Base-by-base conservation (phyloP, 1,284 basidiomycete genomes). In the Papiliotrema nemorosa region DNA sequence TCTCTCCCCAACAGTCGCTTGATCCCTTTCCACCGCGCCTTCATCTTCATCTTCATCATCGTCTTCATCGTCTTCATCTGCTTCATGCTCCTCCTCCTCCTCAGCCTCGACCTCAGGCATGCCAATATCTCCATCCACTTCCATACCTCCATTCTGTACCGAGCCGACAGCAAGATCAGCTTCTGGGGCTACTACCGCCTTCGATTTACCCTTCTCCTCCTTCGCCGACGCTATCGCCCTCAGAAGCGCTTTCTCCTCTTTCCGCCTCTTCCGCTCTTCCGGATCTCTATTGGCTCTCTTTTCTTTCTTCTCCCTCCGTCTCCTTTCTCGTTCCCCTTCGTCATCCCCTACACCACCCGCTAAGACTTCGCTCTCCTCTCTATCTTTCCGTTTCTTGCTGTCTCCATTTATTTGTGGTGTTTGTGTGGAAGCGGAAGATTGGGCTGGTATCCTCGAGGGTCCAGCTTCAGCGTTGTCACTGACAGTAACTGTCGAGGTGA, bases 321-420 rank as follows among this genome's bases (percentile, higher is more conserved):
- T 41, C 42, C 59, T 50, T 38, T 54, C 60, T 13, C 52, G 46
- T 46, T 55, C 61, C 25, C 34, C 54, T 27, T 51, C 53, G 63
- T 62, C 38, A 14, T 55, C 53, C 10, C 33, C 42, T 44, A 69
- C 73, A 35, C 48, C 53, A 10, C 49, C 50, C 43, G 52, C 52
- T 49, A 35, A 35, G 40, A 33, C 50, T 47, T 54, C 38, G 44
- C 49, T 52, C 67, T 75, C 72, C 62, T 67, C 22, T 13, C 60
- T 63, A 42, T 61, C 67, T 50, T 62, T 66, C 55, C 59, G 63
- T 49, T 58, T 62, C 49, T 52, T 65, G 54, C 44, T 56, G 38
- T 29, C 25, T 4, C 5, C 20, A 13, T 62, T 42, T 35, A 34
- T 49, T 54, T 49, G 25, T 39, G 38, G 48, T 35, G 39, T 18